Evolutionary conservation across 768 basidiomycete genomes (phyloP).

Genomic region (Podaxis rugospora): DNA sequence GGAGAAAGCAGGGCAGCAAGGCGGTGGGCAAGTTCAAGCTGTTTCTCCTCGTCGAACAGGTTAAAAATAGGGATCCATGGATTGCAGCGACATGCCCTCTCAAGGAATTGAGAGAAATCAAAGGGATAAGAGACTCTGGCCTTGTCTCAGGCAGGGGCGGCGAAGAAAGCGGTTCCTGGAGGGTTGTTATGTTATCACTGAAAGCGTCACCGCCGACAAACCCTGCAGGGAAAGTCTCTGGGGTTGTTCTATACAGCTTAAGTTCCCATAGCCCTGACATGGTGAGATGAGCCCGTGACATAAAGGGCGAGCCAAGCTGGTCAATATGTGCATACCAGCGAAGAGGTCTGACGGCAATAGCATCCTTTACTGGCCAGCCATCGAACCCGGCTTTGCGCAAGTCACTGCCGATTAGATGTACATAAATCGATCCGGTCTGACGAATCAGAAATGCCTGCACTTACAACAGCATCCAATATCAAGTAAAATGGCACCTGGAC

Average conservation of each 20-base stretch:
- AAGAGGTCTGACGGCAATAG: slow-evolving; percentile 34
- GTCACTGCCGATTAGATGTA: slow-evolving; percentile 32
- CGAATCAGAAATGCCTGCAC: not conserved
- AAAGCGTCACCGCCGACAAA: slow-evolving; percentile 57
- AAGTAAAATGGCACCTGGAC: slow-evolving; percentile 29
- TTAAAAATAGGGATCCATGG: slow-evolving; percentile 34
- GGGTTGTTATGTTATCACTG: slow-evolving; percentile 35
- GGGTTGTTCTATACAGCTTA: slow-evolving; percentile 46
- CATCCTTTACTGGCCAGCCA: slow-evolving; percentile 31
- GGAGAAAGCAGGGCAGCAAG: slow-evolving; percentile 30
- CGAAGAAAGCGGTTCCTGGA: slow-evolving; percentile 17
- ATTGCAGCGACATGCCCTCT: slow-evolving; percentile 45
- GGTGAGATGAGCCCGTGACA: not conserved
- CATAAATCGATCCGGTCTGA: not conserved
- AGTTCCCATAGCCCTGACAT: slow-evolving; percentile 51
- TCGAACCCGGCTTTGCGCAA: slow-evolving; percentile 32
- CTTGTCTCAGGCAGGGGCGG: slow-evolving; percentile 7
- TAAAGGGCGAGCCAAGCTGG: not conserved
- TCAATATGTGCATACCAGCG: slow-evolving; percentile 17
- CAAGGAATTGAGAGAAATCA: slow-evolving; percentile 24
- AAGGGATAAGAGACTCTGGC: slow-evolving; percentile 4
- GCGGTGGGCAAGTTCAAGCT: slow-evolving; percentile 24
- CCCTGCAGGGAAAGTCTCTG: slow-evolving; percentile 43
- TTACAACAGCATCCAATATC: slow-evolving; percentile 41
- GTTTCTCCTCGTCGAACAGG: slow-evolving; percentile 29